Evolutionary conservation across 345 rosid species (phyloP), one percentile per base, ranked within the genome.

Genomic region (Excoecaria cochinchinensis): DNA sequence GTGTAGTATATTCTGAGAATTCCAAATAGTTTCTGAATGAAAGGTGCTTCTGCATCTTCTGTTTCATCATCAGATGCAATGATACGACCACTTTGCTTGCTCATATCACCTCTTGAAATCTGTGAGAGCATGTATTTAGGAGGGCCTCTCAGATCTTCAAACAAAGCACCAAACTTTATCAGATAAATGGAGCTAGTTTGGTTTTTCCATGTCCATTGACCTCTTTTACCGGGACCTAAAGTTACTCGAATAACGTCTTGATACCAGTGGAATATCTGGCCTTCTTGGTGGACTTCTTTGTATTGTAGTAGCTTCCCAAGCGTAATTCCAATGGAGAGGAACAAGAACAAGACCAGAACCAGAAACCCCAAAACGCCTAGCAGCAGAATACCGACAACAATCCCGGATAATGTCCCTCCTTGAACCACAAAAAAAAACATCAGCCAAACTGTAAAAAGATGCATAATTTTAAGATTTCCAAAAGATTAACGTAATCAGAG

Each of bases 41-140:
- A 88, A 56, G 98, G 97, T 24, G 97, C 97, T 84, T 92, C 98
- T 3, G 98, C 95, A 70, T 95, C 97, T 75, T 92, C 99, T 21
- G 87, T 95, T 85, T 92, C 99, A 76, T 95, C 99, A 53, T 95
- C 97, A 0, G 98, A 91, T 50, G 89, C 95, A 44, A 92, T 94
- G 78, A 94, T 92, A 2, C 81, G 75, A 64, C 89, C 97, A 44
- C 83, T 81, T 52, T 71, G 89, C 78, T 67, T 90, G 24, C 77
- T 79, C 11, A 80, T 79, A 84, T 76, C 83, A 70, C 84, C 76
- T 22, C 85, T 79, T 17, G 94, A 83, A 48, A 95, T 92, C 86
- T 89, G 97, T 55, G 99, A 86, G 24, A 95, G 91, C 97, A 95
- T 95, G 84, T 95, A 95, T 71, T 95, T 90, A 38, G 99, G 99